Evolutionary conservation across 2,329 filamentous ascomycete species (phyloP), one percentile per base, ranked within the genome.

Genomic region (Penicillium sp.): DNA sequence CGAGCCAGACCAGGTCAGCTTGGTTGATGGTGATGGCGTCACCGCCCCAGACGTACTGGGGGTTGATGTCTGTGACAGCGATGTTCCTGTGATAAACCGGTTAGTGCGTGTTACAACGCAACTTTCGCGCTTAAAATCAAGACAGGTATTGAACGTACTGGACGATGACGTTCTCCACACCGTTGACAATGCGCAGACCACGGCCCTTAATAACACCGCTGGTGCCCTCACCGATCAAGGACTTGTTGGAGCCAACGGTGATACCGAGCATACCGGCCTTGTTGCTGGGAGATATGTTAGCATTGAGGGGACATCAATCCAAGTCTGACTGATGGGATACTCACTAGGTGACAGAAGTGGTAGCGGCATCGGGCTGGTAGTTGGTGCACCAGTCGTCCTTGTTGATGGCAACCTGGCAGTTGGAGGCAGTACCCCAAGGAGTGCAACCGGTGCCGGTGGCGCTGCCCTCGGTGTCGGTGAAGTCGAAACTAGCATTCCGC

Each of bases 11-110:
- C 4, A 44, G 18, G 45, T 57, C 51, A 6, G 42, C 48, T 6
- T 49, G 6, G 27, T 57, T 34, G 21, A 57, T 15, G 32, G 52
- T 54, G 31, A 57, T 57, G 1, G 55, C 55, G 31, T 57, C 55
- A 38, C 55, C 55, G 29, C 55, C 55, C 55, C 55, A 57, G n/a
- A 57, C 51, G 40, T 54, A 57, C 32, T 48, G 13, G 3, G 51
- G 31, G 32, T 57, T 57, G 31, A 57, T 46, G 38, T 57, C 55
- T 3, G 55, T 54, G 35, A 57, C 48, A 25, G 47, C 41, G 4
- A 57, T 57, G 16, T 57, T 57, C 15, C 50, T 52, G 29, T 40
- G 7, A 7, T 35, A 21, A 39, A 23, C 4, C 3, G 2, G 27
- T 52, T 15, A 51, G 49, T 2, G 4, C 16, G 16, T 1, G 12